A percentile compares a stretch with the other conserved stretches of the same genome.
These are phyloP conservation scores for Quercus mongolica DNA, from an alignment of 306 rosid species.

Conservation along the genomic window DNA sequence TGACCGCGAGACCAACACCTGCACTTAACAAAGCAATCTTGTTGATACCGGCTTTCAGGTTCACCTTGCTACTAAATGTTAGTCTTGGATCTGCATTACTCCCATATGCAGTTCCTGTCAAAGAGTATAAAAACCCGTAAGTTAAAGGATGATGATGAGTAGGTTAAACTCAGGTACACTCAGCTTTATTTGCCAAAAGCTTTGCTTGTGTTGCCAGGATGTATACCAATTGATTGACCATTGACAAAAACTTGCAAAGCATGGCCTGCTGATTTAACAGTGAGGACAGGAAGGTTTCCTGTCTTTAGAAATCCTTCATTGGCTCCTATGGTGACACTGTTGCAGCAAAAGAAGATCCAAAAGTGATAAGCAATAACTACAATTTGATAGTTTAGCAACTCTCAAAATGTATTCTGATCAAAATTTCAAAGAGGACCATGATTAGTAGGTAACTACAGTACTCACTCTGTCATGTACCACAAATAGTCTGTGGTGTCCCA, in stretches of 20 bases:
- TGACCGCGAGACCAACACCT: conserved; percentile 85
- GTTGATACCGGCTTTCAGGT: conserved; percentile 66
- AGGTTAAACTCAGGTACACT: not conserved
- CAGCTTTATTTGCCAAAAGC: not conserved
- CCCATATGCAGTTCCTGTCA: conserved; percentile 67
- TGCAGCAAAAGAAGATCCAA: conserved; percentile 6
- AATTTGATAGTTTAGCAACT: not conserved
- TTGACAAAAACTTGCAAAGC: conserved; percentile 85
- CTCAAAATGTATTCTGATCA: not conserved
- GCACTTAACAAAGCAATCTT: conserved; percentile 81
- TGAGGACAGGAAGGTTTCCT: conserved; percentile 63
- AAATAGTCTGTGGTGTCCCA: conserved; percentile 80
- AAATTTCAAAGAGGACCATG: not conserved
- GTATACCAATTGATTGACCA: conserved; percentile 75
- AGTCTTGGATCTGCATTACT: conserved; percentile 47
- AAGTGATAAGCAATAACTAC: conserved; percentile 18
- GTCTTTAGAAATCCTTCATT: conserved; percentile 63
- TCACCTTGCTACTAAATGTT: conserved; percentile 54
- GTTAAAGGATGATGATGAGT: not conserved
- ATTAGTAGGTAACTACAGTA: conserved; percentile 5
- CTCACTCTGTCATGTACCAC: conserved; percentile 99
- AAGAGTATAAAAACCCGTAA: conserved; percentile 10
- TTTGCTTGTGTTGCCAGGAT: not conserved
- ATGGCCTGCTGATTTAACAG: conserved; percentile 83
- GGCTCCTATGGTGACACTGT: conserved; percentile 67